Evolutionary conservation across 2,329 filamentous ascomycete species (phyloP), one percentile per base, ranked within the genome.

Genomic region (Pseudogymnoascus sp.): DNA sequence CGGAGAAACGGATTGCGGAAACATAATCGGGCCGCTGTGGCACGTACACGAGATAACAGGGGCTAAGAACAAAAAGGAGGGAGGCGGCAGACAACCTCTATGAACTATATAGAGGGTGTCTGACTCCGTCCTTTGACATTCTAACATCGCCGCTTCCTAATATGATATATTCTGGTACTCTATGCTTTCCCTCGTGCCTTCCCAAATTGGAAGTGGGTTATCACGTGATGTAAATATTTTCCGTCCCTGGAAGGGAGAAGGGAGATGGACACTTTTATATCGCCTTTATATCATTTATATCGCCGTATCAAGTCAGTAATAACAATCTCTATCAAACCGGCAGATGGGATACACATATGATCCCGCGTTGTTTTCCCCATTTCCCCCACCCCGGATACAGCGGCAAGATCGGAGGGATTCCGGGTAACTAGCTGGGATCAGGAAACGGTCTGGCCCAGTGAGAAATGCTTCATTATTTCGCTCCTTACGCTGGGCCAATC

Each of bases 371-470:
- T 19, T 19, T 19, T 19, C 19, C 19, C 19, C 19, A 19, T 19
- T 53, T 5, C 12, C 46, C 46, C 46, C 14, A 19, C 46, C n/a
- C 26, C 46, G 46, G 46, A 53, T 53, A 53, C 46, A 53, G n/a
- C 46, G 46, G 46, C 46, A 53, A 53, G n/a, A 16, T 53, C 46
- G 26, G 46, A 19, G 26, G 11, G 12, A 4, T 31, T 19, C 3
- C 46, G 46, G 26, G 26, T 53, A 53, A 53, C 46, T 53, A 19
- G 46, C 46, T 53, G 26, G 46, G 46, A 53, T 53, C 26, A 53
- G 14, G 46, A 53, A 16, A 16, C n/a, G 24, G 26, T 31, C 46
- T 53, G 46, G 26, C 26, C 46, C 46, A 53, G 46, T 53, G 24
- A 53, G 46, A 53, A 53, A 19, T 53, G 26, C 46, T 53, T 53